Evolutionary conservation across 257 asterid species (phyloP), one percentile per base, ranked within the genome.

Genomic region (Solanum pimpinellifolium): DNA sequence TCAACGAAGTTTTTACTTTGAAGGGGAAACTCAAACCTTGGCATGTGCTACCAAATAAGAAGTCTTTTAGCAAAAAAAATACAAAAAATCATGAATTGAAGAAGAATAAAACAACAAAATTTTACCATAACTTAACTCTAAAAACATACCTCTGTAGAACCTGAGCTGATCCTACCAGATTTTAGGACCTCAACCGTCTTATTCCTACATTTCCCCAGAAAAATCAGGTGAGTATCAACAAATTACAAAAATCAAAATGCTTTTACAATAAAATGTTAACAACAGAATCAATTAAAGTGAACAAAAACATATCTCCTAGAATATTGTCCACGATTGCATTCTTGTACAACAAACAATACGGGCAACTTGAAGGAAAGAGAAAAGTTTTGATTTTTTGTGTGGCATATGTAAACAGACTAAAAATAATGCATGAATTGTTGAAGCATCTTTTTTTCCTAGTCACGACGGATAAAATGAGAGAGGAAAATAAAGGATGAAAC

Each of bases 121-220:
- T 42, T n/a, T 37, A 3, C 33, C 35, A 41, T 11, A n/a, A 41
- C 60, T n/a, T 7, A 35, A 37, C 37, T 27, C 21, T 39, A 14
- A 59, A 68, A 60, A 29, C 90, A 59, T 91, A 95, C 98, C 98
- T 96, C 98, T 35, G 95, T 89, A 41, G 83, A 87, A 82, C 98
- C 98, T 84, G 95, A 88, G 91, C 91, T 93, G 84, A 94, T 89
- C 92, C 88, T 94, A 83, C 97, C 95, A 46, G 96, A 88, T 88
- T 93, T 91, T 77, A 73, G 92, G 60, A 96, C 86, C 84, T 90
- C 91, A 62, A 94, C 89, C 75, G 88, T 91, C 89, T 88, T 92
- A 77, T 92, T 93, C 93, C 98, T 95, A 47, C 78, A 60, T 47
- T 7, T 7, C 31, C 69, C 85, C 69, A 3, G 18, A 81, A 49